Evolutionary conservation across 768 basidiomycete genomes (phyloP).

Genomic region (Coprinellus aureogranulatus): DNA sequence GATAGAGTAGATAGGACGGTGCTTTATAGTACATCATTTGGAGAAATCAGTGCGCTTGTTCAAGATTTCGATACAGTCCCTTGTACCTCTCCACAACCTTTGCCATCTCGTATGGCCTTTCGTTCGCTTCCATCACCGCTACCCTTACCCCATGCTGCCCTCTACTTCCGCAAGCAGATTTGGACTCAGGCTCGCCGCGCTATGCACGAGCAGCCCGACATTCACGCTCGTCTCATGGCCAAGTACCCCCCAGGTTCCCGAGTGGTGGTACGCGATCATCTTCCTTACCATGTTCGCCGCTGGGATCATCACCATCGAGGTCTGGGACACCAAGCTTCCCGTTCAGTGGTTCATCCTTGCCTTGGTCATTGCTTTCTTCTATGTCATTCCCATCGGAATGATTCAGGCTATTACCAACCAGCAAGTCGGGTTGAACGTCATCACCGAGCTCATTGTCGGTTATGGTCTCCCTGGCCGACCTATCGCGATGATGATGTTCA

Average conservation of each 20-base stretch:
- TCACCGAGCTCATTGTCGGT: slow-evolving; percentile 80
- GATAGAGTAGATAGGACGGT: too few species aligned
- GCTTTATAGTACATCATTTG: too few species aligned
- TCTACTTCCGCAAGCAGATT: slow-evolving; percentile 80
- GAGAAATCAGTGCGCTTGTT: too few species aligned
- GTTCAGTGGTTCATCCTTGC: slow-evolving; percentile 67
- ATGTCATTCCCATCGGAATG: slow-evolving; percentile 69
- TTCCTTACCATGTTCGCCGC: slow-evolving; percentile 68
- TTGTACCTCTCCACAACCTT: slow-evolving; percentile 71
- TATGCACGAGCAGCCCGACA: slow-evolving; percentile 77
- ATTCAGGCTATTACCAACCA: slow-evolving; percentile 78
- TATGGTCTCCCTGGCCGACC: slow-evolving; percentile 77
- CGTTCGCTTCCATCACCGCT: slow-evolving; percentile 80
- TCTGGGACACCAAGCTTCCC: slow-evolving; percentile 72
- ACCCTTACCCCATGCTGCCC: slow-evolving; percentile 66
- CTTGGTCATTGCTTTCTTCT: slow-evolving; percentile 61
- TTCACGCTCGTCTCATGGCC: slow-evolving; percentile 81
- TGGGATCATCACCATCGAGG: slow-evolving; percentile 66
- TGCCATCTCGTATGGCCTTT: slow-evolving; percentile 74
- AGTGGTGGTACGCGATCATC: slow-evolving; percentile 80
- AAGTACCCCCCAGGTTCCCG: slow-evolving; percentile 71
- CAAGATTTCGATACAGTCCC: too few species aligned
- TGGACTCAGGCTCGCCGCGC: slow-evolving; percentile 68
- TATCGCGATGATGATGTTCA: slow-evolving; percentile 84
- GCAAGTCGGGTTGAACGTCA: slow-evolving; percentile 70